A percentile compares a stretch with the other conserved stretches of the same genome.
Conservation (phyloP, 768 basidiomycete species). For the Grammothele lineata region DNA sequence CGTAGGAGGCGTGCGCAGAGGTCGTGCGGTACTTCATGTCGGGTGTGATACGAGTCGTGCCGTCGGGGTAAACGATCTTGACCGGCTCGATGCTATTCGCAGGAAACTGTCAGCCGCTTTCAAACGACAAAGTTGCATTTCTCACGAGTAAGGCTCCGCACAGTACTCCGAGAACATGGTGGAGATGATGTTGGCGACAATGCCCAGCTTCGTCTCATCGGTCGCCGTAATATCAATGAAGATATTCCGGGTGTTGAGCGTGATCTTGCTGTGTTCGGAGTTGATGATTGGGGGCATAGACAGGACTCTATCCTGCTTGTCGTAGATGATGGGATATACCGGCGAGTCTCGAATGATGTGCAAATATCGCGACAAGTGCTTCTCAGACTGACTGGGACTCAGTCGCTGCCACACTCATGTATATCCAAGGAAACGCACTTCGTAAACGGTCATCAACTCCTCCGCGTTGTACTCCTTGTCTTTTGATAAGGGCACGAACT, state of each 20-base stretch:
- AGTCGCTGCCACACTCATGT: neutral
- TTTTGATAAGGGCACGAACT: constrained; percentile 86
- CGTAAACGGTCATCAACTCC: constrained; percentile 90
- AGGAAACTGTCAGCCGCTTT: too few species aligned
- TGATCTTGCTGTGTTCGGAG: constrained; percentile 96
- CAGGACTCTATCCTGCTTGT: constrained; percentile 78
- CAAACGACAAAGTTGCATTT: too few species aligned
- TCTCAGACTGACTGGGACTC: constrained; percentile 61
- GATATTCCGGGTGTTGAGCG: constrained; percentile 86
- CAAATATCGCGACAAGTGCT: constrained; percentile 85
- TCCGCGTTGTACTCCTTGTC: constrained; percentile 75
- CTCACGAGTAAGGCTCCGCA: constrained; percentile 87
- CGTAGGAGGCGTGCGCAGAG: constrained; percentile 78
- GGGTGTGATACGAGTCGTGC: constrained; percentile 71
- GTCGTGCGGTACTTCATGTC: constrained; percentile 71
- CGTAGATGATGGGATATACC: constrained; percentile 97
- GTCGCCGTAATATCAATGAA: constrained; percentile 98
- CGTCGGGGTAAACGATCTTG: constrained; percentile 76
- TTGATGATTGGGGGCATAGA: constrained; percentile 99
- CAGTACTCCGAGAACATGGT: constrained; percentile 99
- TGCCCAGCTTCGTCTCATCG: constrained; percentile 92
- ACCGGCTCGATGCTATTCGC: constrained; percentile 94
- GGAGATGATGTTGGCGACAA: constrained; percentile 90
- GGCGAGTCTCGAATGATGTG: constrained; percentile 93
- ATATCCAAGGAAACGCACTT: constrained; percentile 49